Evolutionary conservation across 2,329 filamentous ascomycete species (phyloP).

Genomic region (Pseudogymnoascus sp.): DNA sequence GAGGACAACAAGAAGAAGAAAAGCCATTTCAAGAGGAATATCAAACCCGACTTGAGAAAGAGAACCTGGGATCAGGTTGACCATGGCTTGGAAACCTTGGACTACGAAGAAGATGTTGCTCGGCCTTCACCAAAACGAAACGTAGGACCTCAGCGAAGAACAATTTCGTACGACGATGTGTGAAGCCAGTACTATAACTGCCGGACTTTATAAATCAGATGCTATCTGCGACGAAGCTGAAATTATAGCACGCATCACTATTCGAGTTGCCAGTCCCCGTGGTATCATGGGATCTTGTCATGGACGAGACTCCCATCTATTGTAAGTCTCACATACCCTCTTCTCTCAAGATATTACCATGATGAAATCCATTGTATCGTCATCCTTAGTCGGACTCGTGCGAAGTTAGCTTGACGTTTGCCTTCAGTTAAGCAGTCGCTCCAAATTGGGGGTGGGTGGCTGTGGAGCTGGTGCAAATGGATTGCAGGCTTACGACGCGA

Average conservation of each 20-base stretch:
- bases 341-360: conserved; percentile 34
- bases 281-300: neutral
- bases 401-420: conserved; percentile 20
- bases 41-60: conserved; percentile 54
- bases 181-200: conserved; percentile 18
- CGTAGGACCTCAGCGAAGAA: conserved; percentile 33
- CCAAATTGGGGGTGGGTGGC: conserved; percentile 15
- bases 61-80: conserved; percentile 60
- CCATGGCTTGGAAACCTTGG: conserved; percentile 47
- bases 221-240: neutral
- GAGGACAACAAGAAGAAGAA: conserved; percentile 18
- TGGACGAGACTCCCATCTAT: neutral
- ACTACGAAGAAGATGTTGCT: conserved; percentile 44
- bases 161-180: conserved; percentile 39
- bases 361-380: conserved; percentile 87
- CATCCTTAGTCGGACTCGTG: conserved; percentile 85
- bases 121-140: conserved; percentile 17
- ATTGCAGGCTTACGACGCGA: conserved; percentile 26
- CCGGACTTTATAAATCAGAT: neutral
- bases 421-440: conserved; percentile 14
- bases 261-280: neutral
- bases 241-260: neutral
- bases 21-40: conserved; percentile 32
- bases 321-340: neutral
- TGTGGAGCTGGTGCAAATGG: conserved; percentile 8